Evolutionary conservation across 169 alveolate genomes (phyloP).

Genomic region (Eimeria necatrix): DNA sequence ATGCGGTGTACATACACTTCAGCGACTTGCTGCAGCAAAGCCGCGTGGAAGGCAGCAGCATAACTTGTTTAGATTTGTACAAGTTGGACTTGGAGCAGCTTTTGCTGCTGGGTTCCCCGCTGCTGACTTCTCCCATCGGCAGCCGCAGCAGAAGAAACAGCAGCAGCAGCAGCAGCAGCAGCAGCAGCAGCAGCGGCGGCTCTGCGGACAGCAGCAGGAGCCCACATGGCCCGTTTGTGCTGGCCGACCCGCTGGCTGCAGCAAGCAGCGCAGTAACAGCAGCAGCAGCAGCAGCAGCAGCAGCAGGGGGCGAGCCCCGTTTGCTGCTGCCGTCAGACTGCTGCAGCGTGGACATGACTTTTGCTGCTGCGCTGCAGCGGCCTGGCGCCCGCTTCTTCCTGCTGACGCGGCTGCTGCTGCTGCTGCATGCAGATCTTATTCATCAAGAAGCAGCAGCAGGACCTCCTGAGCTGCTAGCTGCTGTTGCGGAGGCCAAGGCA

Average conservation of each 20-base stretch:
- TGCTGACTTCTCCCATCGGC: constrained; percentile 27
- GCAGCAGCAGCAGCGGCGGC: constrained; percentile 25
- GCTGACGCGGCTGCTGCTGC: constrained; percentile 20
- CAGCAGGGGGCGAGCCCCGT: not conserved
- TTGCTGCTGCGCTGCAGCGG: constrained; percentile 4
- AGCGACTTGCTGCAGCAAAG: constrained; percentile 22
- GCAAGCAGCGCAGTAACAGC: not conserved
- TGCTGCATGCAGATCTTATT: constrained; percentile 8
- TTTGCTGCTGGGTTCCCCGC: constrained; percentile 35
- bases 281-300: constrained; percentile 40
- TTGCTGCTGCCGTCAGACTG: constrained; percentile 34
- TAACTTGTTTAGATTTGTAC: constrained; percentile 44
- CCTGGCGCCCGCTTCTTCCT: constrained; percentile 54
- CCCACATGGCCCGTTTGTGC: not conserved
- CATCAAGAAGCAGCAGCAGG: constrained; percentile 13
- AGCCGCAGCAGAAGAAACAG: constrained; percentile 11
- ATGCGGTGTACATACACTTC: constrained; percentile 68
- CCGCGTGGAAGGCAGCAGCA: not conserved
- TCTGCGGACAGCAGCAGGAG: not conserved
- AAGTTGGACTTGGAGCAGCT: constrained; percentile 32
- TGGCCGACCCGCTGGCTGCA: not conserved
- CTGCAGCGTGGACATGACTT: constrained; percentile 39
- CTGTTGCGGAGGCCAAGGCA: not conserved
- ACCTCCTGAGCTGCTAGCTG: not conserved
- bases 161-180: not conserved